Percentiles rank a stretch among this genome's conserved stretches.
These are phyloP conservation scores for Cyberlindnera galapagoensis DNA, from an alignment of 805 yeast species.

Conservation along the genomic window DNA sequence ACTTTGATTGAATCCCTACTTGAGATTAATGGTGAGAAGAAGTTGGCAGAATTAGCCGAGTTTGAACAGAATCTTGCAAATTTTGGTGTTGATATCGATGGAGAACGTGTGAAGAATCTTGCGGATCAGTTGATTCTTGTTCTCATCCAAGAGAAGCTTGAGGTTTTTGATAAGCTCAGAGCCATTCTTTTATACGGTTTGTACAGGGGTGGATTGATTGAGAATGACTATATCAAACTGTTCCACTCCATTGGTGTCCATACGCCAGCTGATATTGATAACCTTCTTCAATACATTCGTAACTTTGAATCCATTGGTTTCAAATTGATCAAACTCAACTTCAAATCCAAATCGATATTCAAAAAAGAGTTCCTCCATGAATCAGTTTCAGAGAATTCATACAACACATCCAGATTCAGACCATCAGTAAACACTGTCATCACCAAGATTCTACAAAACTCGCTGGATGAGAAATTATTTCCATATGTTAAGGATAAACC, in stretches of 20 bases:
- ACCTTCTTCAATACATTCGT: slow-evolving; percentile 46
- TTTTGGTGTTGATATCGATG: slow-evolving; percentile 63
- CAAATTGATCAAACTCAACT: slow-evolving; percentile 39
- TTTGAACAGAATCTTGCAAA: slow-evolving; percentile 80
- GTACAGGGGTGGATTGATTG: slow-evolving; percentile 76
- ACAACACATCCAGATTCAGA: slow-evolving; percentile 63
- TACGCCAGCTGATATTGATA: slow-evolving; percentile 32
- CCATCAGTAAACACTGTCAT: slow-evolving; percentile 63
- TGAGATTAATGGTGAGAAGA: slow-evolving; percentile 47
- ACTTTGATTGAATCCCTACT: slow-evolving; percentile 61
- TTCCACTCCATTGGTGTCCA: slow-evolving; percentile 45
- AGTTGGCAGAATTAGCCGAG: slow-evolving; percentile 68
- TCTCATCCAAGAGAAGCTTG: slow-evolving; percentile 43
- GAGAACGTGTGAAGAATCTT: slow-evolving; percentile 50
- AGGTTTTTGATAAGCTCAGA: slow-evolving; percentile 64
- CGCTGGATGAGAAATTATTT: slow-evolving; percentile 52
- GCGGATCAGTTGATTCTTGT: slow-evolving; percentile 56
- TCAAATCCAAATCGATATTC: slow-evolving; percentile 35
- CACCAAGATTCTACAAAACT: slow-evolving; percentile 42
- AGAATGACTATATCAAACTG: slow-evolving; percentile 65
- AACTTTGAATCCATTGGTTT: slow-evolving; percentile 57
- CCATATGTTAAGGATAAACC: slow-evolving; percentile 78
- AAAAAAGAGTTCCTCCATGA: slow-evolving; percentile 52
- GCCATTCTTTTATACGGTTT: slow-evolving; percentile 68
- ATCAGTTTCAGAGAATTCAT: slow-evolving; percentile 32